Evolutionary conservation across 1,284 basidiomycete genomes (phyloP), one percentile per base, ranked within the genome.

Genomic region (Cutaneotrichosporon cutaneum): DNA sequence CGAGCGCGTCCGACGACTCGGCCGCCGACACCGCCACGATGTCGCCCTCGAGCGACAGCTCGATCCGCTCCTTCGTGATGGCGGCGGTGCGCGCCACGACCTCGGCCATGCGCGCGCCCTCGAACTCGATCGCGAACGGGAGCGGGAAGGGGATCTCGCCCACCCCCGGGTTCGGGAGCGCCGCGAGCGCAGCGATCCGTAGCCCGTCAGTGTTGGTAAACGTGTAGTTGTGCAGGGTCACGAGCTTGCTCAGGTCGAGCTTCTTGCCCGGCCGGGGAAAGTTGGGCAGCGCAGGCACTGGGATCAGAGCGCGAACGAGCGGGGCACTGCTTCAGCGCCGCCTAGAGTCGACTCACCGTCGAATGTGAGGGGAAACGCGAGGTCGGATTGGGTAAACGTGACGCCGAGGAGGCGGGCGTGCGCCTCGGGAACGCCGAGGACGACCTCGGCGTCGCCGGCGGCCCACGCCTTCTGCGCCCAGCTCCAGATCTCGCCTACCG

Each of bases 281-380:
- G 52, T 74, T 71, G 18, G 77, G 76, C 4, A 79, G 35, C 9
- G 56, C 59, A 11, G 78, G 76, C 10, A 79, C 78, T 80, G 60
- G 13, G 11, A 59, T 64, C 56, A 62, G 66, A 61, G 48, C 11
- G 39, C 39, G 57, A 61, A 61, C 5, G 39, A 33, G 9, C 53
- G 57, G 9, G 59, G 54, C 39, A 61, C 59, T 61, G 33, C 22
- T n/a, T 63, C 57, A 62, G 56, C 61, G 42, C 16, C 8, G 18
- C 26, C 26, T 9, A 6, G 26, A 33, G 18, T 4, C 22, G 11
- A 77, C 76, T 74, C 60, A 77, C 76, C 67, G n/a, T 68, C 69
- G 22, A 75, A 54, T 18, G 61, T 39, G 24, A 77, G 45, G 6
- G 68, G 64, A n/a, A 77, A 35, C 0, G 24, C 44, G 4, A 80